A percentile compares a stretch with the other conserved stretches of the same genome.
Evolutionary conservation across 2,329 filamentous ascomycete genomes (phyloP).

Genomic region (Decorospora gaudefroyi): DNA sequence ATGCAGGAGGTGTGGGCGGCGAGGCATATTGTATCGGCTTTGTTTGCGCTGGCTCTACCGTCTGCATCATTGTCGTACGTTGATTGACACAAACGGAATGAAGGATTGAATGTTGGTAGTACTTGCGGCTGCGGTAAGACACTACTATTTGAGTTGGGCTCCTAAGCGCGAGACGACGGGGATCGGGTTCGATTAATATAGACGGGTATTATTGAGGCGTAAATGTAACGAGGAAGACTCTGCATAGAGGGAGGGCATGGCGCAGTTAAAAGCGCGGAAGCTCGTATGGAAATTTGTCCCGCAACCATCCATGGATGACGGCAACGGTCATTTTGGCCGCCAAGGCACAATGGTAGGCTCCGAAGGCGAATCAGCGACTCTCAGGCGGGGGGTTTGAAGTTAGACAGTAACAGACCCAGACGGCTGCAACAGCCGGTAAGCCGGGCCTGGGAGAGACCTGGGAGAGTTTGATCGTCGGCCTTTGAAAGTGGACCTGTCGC

Average conservation of each 20-base stretch:
- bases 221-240: conserved; percentile 27
- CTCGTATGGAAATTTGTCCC: conserved; percentile 32
- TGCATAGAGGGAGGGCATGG: conserved; percentile 37
- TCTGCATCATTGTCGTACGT: conserved; percentile 42
- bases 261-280: conserved; percentile 28
- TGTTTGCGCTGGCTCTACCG: conserved; percentile 36
- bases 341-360: conserved; percentile 35
- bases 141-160: conserved; percentile 14
- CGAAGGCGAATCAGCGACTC: conserved; percentile 31
- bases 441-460: conserved; percentile 13
- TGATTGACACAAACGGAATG: conserved; percentile 7
- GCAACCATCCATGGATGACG: conserved; percentile 37
- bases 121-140: conserved; percentile 8
- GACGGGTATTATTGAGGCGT: conserved; percentile 34
- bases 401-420: conserved; percentile 16
- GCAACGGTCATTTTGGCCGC: conserved; percentile 31
- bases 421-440: conserved; percentile 25
- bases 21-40: conserved; percentile 38
- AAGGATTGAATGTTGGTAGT: conserved; percentile 1
- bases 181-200: conserved; percentile 26
- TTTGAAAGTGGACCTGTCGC: conserved; percentile 38
- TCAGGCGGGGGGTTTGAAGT: conserved; percentile 19
- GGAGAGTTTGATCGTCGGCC: conserved; percentile 32
- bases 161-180: conserved; percentile 16
- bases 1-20: conserved; percentile 38